Conservation (phyloP, 2,329 filamentous ascomycete species). For the Clarireedia paspali region DNA sequence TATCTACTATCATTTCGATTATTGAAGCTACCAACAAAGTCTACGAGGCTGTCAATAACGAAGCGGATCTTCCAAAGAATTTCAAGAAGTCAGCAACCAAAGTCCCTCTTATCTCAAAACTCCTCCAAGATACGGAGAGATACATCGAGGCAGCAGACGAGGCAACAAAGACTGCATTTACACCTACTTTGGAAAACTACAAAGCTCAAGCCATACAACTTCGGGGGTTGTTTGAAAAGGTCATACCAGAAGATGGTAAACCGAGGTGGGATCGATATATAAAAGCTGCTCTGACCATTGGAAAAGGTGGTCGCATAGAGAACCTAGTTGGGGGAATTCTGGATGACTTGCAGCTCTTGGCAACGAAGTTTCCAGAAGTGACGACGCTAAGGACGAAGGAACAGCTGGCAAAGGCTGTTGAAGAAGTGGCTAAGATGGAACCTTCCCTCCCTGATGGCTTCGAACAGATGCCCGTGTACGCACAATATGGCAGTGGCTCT, state of each 20-base stretch:
- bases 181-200: constrained; percentile 10
- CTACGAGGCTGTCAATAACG: constrained; percentile 12
- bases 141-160: constrained; percentile 7
- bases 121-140: constrained; percentile 11
- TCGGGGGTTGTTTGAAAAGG: constrained; percentile 12
- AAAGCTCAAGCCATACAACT: constrained; percentile 11
- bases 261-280: constrained; percentile 12
- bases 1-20: constrained; percentile 16
- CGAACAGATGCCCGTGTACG: neutral
- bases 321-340: constrained; percentile 12
- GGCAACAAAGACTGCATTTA: constrained; percentile 9
- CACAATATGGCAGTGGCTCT: constrained; percentile 9
- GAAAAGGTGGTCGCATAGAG: constrained; percentile 12
- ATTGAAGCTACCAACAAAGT: constrained; percentile 11
- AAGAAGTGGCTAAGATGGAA: constrained; percentile 12
- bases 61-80: constrained; percentile 11
- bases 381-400: constrained; percentile 10
- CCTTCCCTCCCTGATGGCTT: constrained; percentile 4
- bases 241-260: constrained; percentile 10
- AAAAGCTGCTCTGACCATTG: constrained; percentile 12
- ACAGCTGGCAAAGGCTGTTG: constrained; percentile 10
- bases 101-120: constrained; percentile 10
- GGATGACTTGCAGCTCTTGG: constrained; percentile 13
- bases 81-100: constrained; percentile 13
- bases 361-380: constrained; percentile 10